These are phyloP conservation scores for Phtheirospermum japonicum DNA, from an alignment of 257 asterid species.

Conservation along the genomic window DNA sequence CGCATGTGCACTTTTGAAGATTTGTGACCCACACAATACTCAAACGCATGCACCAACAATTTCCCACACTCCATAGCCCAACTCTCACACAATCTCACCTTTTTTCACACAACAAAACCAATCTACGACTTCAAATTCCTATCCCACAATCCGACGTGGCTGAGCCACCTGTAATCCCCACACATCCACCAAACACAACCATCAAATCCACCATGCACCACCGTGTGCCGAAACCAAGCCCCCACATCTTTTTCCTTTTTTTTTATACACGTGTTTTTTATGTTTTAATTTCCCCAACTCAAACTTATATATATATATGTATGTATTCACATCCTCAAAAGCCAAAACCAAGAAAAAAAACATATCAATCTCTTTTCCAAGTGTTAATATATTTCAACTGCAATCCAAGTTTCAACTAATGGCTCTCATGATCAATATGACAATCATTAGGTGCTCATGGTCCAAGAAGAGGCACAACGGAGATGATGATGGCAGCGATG, in stretches of 20 bases:
- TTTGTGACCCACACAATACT: no score
- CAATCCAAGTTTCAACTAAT: no score
- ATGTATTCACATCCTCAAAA: not conserved
- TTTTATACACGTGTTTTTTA: not conserved
- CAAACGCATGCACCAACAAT: no score
- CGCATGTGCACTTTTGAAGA: no score
- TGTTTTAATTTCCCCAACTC: not conserved
- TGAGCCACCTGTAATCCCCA: constrained; percentile 22
- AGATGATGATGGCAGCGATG: no score
- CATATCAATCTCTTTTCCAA: not conserved
- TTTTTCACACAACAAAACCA: not conserved
- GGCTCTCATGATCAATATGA: not conserved
- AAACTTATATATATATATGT: not conserved
- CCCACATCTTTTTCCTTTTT: constrained; percentile 6
- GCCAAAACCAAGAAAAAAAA: not conserved
- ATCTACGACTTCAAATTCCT: not conserved
- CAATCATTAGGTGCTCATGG: not conserved
- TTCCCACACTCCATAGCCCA: not conserved
- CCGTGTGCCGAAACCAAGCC: constrained; percentile 11
- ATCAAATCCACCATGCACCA: constrained; percentile 23
- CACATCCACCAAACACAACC: constrained; percentile 14
- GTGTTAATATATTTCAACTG: no score
- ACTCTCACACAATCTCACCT: no score
- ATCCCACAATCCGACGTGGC: constrained; percentile 29
- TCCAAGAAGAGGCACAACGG: no score